phyloP scores from a whole-genome alignment of 805 yeast species.

The Wickerhamomyces rabaulensis region DNA sequence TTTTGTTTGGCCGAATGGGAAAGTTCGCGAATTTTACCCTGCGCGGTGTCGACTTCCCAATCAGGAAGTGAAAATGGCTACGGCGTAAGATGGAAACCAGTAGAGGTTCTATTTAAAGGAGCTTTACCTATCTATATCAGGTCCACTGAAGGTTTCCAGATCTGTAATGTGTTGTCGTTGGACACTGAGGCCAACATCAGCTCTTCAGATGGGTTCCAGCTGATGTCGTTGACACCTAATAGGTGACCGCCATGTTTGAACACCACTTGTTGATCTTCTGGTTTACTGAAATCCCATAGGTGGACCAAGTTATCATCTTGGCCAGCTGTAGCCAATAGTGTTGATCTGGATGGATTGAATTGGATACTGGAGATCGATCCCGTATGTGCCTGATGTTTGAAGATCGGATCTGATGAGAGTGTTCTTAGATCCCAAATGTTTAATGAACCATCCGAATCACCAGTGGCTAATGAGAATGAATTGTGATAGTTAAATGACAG shows the following conservation, averaged over 20 bases:
- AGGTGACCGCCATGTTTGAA: conserved; percentile 85
- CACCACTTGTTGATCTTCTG: conserved; percentile 28
- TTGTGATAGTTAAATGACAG: conserved; percentile 56
- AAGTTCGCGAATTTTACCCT: background rate
- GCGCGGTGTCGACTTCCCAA: background rate
- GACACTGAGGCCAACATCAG: conserved; percentile 65
- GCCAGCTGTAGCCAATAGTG: conserved; percentile 58
- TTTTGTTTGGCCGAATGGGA: background rate
- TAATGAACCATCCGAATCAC: conserved; percentile 53
- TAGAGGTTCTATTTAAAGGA: too few relatives aligned
- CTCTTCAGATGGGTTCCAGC: conserved; percentile 73
- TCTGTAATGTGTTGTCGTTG: conserved; percentile 81
- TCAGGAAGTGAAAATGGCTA: background rate
- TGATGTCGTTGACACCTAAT: conserved; percentile 78
- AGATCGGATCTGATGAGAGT: conserved; percentile 25
- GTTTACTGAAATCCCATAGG: conserved; percentile 47
- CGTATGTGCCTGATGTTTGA: conserved; percentile 33
- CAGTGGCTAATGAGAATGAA: conserved; percentile 58
- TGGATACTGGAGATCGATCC: conserved; percentile 59
- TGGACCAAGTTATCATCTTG: conserved; percentile 61
- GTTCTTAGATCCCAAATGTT: conserved; percentile 64
- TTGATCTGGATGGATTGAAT: conserved; percentile 61
- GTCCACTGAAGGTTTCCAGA: conserved; percentile 48
- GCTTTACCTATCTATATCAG: background rate
- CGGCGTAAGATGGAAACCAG: too few relatives aligned